Conservation (phyloP, 108 stramenopile genomes). For the Pelagomonas calceolata region DNA sequence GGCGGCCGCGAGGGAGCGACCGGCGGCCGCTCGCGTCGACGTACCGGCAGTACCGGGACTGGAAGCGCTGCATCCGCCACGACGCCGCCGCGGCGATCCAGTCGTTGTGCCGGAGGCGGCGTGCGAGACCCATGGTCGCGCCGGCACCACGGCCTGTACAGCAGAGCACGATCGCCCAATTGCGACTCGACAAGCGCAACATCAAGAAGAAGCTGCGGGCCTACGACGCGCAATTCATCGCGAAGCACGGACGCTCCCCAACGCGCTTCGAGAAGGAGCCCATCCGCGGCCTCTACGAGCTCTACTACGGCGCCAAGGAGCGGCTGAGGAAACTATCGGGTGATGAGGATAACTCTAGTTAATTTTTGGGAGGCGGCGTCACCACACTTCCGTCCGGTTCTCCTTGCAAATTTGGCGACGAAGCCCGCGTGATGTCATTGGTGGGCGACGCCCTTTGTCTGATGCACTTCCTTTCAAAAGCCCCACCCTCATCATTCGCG, state of each 20-base stretch:
- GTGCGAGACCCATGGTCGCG: not conserved
- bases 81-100: conserved; percentile 73
- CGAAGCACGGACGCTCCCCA: conserved; percentile 74
- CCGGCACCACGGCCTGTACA: conserved; percentile 30
- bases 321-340: too few species aligned
- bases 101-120: conserved; percentile 22
- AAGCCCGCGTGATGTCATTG: too few species aligned
- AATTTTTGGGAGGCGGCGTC: too few species aligned
- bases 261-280: conserved; percentile 91
- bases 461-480: too few species aligned
- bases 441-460: too few species aligned
- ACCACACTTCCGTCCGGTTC: too few species aligned
- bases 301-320: conserved; percentile 81
- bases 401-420: too few species aligned
- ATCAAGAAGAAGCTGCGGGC: conserved; percentile 72
- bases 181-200: conserved; percentile 60
- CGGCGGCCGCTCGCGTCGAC: conserved; percentile 70
- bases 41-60: conserved; percentile 71
- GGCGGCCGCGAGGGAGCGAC: conserved; percentile 66
- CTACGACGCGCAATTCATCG: conserved; percentile 78
- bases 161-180: conserved; percentile 26
- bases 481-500: too few species aligned
- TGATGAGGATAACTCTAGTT: too few species aligned
- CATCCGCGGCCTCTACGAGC: conserved; percentile 88
- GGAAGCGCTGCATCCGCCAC: conserved; percentile 73